phyloP scores from a whole-genome alignment of 1,284 basidiomycete species.

The Ceratobasidium sp. region DNA sequence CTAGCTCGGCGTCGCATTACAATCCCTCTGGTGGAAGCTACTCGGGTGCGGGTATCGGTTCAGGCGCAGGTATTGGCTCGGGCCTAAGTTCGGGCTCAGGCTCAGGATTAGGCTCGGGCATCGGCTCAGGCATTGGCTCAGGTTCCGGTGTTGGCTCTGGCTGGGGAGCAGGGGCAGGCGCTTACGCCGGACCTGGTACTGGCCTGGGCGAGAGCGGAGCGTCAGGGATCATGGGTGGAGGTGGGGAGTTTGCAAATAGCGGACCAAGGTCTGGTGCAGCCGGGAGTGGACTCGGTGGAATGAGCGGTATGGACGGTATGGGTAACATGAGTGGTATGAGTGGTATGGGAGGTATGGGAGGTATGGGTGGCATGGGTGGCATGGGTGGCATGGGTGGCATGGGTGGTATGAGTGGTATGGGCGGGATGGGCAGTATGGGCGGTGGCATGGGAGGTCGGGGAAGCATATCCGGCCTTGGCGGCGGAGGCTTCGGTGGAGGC shows the following conservation, averaged over 20 bases:
- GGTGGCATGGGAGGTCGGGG: too few relatives aligned
- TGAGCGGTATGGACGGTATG: too few relatives aligned
- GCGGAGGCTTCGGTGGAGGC: too few relatives aligned
- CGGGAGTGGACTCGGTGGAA: not conserved
- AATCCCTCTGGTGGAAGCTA: too few relatives aligned
- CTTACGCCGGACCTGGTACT: not conserved
- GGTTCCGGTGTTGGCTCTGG: not conserved
- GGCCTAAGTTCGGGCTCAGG: too few relatives aligned
- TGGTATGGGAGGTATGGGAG: not conserved
- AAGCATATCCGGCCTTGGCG: too few relatives aligned
- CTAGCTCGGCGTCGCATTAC: too few relatives aligned
- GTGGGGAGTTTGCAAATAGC: not conserved
- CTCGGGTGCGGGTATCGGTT: too few relatives aligned
- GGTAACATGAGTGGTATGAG: not conserved
- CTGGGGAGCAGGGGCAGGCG: not conserved
- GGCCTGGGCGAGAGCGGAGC: not conserved
- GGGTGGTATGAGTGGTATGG: conserved; percentile 3
- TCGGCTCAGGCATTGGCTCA: too few relatives aligned
- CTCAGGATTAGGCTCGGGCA: too few relatives aligned
- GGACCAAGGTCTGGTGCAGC: not conserved
- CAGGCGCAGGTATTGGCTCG: too few relatives aligned
- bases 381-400: not conserved
- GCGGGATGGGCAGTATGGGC: not conserved
- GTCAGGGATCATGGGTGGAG: too few relatives aligned
- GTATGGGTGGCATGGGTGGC: not conserved